These are phyloP conservation scores for Talaromyces albobiverticillius DNA, from an alignment of 2,329 filamentous ascomycete species.

Conservation along the genomic window DNA sequence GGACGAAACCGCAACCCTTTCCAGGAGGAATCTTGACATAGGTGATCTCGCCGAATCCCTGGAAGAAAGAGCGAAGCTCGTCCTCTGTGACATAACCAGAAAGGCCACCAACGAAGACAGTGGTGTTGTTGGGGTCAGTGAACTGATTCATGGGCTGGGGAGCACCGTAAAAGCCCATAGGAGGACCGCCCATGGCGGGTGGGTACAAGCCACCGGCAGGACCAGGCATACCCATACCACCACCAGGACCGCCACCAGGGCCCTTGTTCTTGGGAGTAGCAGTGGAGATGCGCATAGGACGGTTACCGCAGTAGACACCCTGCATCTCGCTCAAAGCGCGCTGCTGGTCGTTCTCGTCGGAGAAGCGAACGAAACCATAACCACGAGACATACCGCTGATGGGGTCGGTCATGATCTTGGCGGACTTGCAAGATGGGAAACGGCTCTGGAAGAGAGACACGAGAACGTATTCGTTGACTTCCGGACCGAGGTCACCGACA, in stretches of 20 bases:
- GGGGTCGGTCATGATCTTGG: constrained; percentile 99
- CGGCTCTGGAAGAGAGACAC: constrained; percentile 96
- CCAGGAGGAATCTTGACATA: constrained; percentile 99
- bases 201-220: constrained; percentile 61
- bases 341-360: constrained; percentile 93
- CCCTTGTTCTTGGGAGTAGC: constrained; percentile 91
- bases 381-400: constrained; percentile 96
- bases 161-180: constrained; percentile 62
- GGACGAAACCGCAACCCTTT: constrained; percentile 98
- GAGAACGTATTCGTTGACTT: constrained; percentile 97
- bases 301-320: constrained; percentile 97
- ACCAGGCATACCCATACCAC: constrained; percentile 49
- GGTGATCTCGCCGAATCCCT: constrained; percentile 98
- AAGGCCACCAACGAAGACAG: constrained; percentile 94
- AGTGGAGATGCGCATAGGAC: constrained; percentile 97
- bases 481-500: constrained; percentile 93
- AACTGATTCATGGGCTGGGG: constrained; percentile 97
- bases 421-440: constrained; percentile 96
- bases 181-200: constrained; percentile 63
- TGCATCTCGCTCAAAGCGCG: constrained; percentile 97
- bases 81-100: constrained; percentile 99
- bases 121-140: constrained; percentile 99
- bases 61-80: constrained; percentile 99
- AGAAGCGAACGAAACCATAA: constrained; percentile 97
- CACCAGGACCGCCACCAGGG: constrained; percentile 53